Evolutionary conservation across 352 stramenopile species (phyloP).

Genomic region (Phytophthora fragariaefolia): DNA sequence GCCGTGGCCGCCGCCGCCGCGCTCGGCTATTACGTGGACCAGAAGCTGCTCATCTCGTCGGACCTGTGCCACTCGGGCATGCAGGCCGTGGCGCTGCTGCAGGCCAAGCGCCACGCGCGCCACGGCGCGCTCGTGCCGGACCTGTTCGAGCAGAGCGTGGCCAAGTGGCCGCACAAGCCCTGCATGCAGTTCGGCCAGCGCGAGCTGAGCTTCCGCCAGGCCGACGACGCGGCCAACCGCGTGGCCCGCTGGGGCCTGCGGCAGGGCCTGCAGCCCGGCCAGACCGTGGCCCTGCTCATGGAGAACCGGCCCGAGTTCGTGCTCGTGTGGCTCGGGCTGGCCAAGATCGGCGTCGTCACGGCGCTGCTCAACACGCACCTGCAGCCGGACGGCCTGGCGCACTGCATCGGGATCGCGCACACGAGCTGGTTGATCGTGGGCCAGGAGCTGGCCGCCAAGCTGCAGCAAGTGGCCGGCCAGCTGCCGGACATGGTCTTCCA

Average conservation of each 20-base stretch:
- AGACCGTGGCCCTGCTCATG: conserved; percentile 86
- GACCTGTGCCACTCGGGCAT: conserved; percentile 56
- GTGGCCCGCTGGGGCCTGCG: conserved; percentile 75
- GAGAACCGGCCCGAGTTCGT: conserved; percentile 89
- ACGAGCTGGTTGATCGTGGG: conserved; percentile 76
- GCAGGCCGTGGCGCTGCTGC: conserved; percentile 48
- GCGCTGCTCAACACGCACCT: conserved; percentile 88
- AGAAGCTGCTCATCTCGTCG: conserved; percentile 60
- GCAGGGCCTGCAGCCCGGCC: conserved; percentile 52
- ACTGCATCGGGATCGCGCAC: conserved; percentile 74
- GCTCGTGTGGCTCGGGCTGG: conserved; percentile 80
- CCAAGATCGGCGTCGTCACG: conserved; percentile 86
- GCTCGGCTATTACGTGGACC: conserved; percentile 57
- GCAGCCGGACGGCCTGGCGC: conserved; percentile 66
- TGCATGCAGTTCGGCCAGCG: conserved; percentile 67
- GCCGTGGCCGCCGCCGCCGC: conserved; percentile 50
- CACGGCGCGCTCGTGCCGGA: conserved; percentile 55
- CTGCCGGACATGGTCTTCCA: conserved; percentile 54
- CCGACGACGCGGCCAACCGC: conserved; percentile 75
- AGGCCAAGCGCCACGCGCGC: conserved; percentile 46
- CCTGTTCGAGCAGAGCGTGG: conserved; percentile 66
- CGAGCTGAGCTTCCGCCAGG: conserved; percentile 60
- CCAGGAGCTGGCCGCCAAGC: conserved; percentile 58
- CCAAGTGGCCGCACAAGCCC: conserved; percentile 60
- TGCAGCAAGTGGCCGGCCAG: conserved; percentile 39